Evolutionary conservation across 148 eudicot species (phyloP).

Genomic region (Rheum nobile): DNA sequence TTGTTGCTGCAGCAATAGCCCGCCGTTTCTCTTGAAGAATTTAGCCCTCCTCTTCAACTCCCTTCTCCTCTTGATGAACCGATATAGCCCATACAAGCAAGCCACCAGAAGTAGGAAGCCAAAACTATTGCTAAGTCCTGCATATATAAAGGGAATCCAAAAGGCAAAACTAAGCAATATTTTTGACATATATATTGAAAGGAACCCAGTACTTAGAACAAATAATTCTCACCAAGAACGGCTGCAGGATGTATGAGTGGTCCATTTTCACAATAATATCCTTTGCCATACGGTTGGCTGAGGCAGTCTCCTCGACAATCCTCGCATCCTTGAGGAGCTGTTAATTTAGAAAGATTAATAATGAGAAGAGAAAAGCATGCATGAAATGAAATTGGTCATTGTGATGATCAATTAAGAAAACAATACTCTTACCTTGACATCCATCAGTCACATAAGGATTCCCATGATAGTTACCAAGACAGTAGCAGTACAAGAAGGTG

Average conservation of each 20-base stretch:
- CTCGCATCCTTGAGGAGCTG: neutral
- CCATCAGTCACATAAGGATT: neutral
- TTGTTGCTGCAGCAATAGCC: neutral
- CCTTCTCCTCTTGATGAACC: neutral
- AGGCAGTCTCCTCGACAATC: neutral
- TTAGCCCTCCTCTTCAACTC: neutral
- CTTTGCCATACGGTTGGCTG: too few relatives aligned
- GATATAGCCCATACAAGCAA: neutral
- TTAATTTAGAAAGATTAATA: neutral
- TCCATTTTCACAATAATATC: neutral
- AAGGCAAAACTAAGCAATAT: too few relatives aligned
- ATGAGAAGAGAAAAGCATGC: too few relatives aligned
- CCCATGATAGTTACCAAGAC: neutral
- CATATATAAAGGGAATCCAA: neutral
- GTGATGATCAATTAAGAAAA: too few relatives aligned
- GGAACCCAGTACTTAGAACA: neutral
- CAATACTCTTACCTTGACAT: too few relatives aligned
- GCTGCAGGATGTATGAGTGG: neutral
- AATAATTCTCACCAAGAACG: neutral
- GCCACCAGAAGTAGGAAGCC: neutral
- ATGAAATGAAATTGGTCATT: too few relatives aligned
- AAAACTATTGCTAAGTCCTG: neutral
- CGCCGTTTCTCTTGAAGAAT: slow-evolving; percentile 1
- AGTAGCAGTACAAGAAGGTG: neutral
- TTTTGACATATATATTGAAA: too few relatives aligned